Evolutionary conservation across 768 basidiomycete genomes (phyloP).

Genomic region (Royoungia palumana): DNA sequence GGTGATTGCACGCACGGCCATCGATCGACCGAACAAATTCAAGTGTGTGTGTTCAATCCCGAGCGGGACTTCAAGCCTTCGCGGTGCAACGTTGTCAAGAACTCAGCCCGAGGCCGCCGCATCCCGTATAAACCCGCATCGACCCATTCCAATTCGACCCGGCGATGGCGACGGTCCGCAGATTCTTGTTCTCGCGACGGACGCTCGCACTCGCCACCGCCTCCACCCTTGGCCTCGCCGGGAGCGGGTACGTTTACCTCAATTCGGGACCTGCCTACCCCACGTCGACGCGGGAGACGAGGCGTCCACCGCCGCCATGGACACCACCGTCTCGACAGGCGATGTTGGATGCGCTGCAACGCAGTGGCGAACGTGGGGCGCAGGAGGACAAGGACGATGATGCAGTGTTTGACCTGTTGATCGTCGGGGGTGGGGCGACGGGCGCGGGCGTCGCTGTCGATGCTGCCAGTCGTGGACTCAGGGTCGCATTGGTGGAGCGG

Average conservation of each 20-base stretch:
- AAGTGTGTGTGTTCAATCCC: no score
- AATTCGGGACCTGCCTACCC: conserved; percentile 73
- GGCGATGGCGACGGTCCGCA: conserved; percentile 11
- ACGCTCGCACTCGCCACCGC: conserved; percentile 52
- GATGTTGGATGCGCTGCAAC: conserved; percentile 53
- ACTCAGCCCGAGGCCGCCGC: no score
- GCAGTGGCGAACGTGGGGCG: background rate
- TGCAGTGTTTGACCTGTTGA: conserved; percentile 71
- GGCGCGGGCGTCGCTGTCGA: conserved; percentile 97
- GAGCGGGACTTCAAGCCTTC: no score
- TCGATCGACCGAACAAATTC: no score
- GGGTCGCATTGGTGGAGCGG: conserved; percentile 89
- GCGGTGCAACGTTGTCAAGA: no score
- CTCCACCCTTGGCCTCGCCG: conserved; percentile 50
- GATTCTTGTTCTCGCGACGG: conserved; percentile 49
- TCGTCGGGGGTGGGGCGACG: conserved; percentile 94
- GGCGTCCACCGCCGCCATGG: conserved; percentile 78
- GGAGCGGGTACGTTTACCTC: conserved; percentile 66
- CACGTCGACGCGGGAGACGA: conserved; percentile 56
- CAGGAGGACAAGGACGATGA: conserved; percentile 43
- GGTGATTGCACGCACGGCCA: background rate
- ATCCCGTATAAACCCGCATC: no score
- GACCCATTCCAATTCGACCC: background rate
- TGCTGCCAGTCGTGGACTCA: conserved; percentile 86
- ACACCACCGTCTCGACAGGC: conserved; percentile 67